Percentiles rank a stretch among this genome's conserved stretches.
These are phyloP conservation scores for Pythium apleroticum DNA, from an alignment of 352 stramenopile species.

Conservation along the genomic window DNA sequence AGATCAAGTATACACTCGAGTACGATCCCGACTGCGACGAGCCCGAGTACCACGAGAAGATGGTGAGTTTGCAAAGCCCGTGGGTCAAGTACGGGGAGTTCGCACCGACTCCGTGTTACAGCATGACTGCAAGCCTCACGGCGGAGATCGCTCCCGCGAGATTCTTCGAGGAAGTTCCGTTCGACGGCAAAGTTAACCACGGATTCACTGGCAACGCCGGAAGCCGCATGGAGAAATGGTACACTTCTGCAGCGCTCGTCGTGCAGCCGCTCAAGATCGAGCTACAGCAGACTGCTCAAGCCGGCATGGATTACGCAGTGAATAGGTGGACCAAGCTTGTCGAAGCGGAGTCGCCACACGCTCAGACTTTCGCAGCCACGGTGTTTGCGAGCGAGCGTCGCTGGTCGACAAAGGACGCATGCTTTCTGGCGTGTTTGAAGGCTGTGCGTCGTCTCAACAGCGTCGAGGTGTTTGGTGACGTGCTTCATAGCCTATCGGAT, in stretches of 20 bases:
- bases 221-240: constrained; percentile 13
- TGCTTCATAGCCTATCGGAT: constrained; percentile 19
- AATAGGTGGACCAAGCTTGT: constrained; percentile 22
- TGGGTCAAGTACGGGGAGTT: constrained; percentile 24
- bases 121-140: constrained; percentile 12
- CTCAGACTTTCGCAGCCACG: constrained; percentile 4
- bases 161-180: constrained; percentile 24
- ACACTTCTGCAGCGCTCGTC: constrained; percentile 22
- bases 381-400: constrained; percentile 12
- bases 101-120: not conserved
- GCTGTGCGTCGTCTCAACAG: constrained; percentile 14
- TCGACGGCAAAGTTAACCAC: constrained; percentile 5
- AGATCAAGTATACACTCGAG: constrained; percentile 16
- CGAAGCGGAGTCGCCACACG: constrained; percentile 13
- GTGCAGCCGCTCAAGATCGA: constrained; percentile 17
- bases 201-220: constrained; percentile 18
- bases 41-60: constrained; percentile 3
- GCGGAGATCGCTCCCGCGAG: constrained; percentile 15
- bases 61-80: constrained; percentile 8
- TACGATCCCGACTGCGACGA: constrained; percentile 17
- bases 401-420: constrained; percentile 19
- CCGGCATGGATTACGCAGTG: constrained; percentile 16
- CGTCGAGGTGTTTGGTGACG: constrained; percentile 18
- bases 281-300: constrained; percentile 11
- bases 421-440: constrained; percentile 21